Percentiles rank a stretch among this genome's conserved stretches.
Evolutionary conservation across 805 yeast species (phyloP).

Genomic region (Yamadazyma tumulicola): DNA sequence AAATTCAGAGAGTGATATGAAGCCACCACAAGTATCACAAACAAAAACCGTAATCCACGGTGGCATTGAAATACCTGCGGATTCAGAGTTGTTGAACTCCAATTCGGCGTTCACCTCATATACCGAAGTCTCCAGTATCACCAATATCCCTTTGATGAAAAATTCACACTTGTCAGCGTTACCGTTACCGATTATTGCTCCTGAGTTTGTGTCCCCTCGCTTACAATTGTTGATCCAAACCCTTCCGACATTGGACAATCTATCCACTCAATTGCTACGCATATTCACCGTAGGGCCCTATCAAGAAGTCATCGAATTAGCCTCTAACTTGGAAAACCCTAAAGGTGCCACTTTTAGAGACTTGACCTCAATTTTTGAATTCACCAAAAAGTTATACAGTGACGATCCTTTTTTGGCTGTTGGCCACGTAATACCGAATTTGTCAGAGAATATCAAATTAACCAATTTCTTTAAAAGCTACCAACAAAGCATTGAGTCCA

Average conservation of each 20-base stretch:
- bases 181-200: constrained; percentile 56
- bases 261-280: constrained; percentile 76
- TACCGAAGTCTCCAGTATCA: constrained; percentile 35
- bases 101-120: constrained; percentile 41
- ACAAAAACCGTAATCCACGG: constrained; percentile 16
- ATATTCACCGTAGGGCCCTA: constrained; percentile 71
- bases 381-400: constrained; percentile 65
- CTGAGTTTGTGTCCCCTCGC: constrained; percentile 54
- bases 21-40: neutral
- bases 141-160: constrained; percentile 29
- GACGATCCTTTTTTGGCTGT: constrained; percentile 72
- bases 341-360: constrained; percentile 66
- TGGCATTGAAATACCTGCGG: constrained; percentile 31
- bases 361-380: constrained; percentile 72
- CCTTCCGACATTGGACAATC: constrained; percentile 73
- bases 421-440: constrained; percentile 65
- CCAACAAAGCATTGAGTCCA: constrained; percentile 58
- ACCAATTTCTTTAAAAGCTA: constrained; percentile 57
- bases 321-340: constrained; percentile 61
- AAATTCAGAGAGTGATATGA: neutral
- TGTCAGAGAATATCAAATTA: constrained; percentile 59
- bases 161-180: constrained; percentile 57
- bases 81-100: constrained; percentile 39
- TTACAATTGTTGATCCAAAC: constrained; percentile 64
- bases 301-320: constrained; percentile 68